Percentiles rank a stretch among this genome's conserved stretches.
These are phyloP conservation scores for Ophiostoma novo-ulmi DNA, from an alignment of 2,329 filamentous ascomycete genomes.

Conservation along the genomic window DNA sequence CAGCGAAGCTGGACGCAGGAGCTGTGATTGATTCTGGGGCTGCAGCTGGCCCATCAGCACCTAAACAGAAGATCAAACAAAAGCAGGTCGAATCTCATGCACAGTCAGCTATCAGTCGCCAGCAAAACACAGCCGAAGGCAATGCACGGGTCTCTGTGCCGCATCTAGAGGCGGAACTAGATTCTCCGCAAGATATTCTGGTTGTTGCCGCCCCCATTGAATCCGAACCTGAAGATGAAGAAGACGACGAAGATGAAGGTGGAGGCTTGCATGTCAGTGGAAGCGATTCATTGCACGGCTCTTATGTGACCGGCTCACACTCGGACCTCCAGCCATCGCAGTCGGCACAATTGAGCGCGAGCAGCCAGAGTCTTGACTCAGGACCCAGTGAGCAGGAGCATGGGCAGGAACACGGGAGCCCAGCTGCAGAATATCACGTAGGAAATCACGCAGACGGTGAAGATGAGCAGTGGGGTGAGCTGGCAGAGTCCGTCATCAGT, in stretches of 20 bases:
- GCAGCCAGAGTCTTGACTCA: not conserved
- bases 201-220: slow-evolving; percentile 26
- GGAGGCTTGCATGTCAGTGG: too few species aligned
- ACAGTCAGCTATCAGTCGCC: not conserved
- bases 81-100: slow-evolving; percentile 17
- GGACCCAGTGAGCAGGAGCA: not conserved
- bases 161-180: not conserved
- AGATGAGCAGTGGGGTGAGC: slow-evolving; percentile 21
- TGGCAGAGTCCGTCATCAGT: slow-evolving; percentile 22
- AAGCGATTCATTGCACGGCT: not conserved
- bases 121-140: not conserved
- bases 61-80: slow-evolving; percentile 13
- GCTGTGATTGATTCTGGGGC: not conserved
- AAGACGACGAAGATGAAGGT: slow-evolving; percentile 7
- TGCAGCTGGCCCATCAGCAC: not conserved
- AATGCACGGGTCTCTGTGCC: not conserved
- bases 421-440: not conserved
- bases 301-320: not conserved
- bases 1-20: not conserved
- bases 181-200: slow-evolving; percentile 21
- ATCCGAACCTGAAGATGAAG: slow-evolving; percentile 22
- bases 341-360: not conserved
- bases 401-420: not conserved
- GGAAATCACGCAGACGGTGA: slow-evolving; percentile 11
- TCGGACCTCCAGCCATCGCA: not conserved